phyloP scores from a whole-genome alignment of 768 basidiomycete species.

The Suillus clintonianus region DNA sequence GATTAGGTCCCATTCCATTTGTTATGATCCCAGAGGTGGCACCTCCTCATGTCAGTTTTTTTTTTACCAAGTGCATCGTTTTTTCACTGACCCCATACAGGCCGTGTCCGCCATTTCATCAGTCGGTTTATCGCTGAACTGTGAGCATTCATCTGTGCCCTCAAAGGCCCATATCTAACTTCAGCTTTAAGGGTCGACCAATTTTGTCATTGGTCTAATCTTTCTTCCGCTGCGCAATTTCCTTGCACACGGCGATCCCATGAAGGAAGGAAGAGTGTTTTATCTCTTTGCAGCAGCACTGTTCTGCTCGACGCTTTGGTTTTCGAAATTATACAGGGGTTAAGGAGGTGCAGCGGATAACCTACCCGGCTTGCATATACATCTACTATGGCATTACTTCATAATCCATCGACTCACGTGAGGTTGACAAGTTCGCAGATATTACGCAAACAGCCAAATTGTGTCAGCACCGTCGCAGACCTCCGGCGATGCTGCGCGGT shows the following conservation, averaged over 20 bases:
- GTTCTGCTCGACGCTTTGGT: slow-evolving; percentile 21
- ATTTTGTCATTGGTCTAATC: slow-evolving; percentile 80
- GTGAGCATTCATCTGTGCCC: slow-evolving; percentile 39
- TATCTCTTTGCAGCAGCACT: slow-evolving; percentile 76
- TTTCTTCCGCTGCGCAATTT: slow-evolving; percentile 85
- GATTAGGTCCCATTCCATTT: slow-evolving; percentile 91
- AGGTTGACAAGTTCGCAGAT: no score
- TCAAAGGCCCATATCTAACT: neutral
- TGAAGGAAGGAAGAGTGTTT: slow-evolving; percentile 86
- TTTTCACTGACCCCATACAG: slow-evolving; percentile 32
- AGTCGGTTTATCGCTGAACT: slow-evolving; percentile 70
- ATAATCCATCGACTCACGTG: no score
- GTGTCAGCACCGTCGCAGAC: slow-evolving; percentile 49
- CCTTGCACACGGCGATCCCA: slow-evolving; percentile 58
- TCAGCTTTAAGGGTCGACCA: slow-evolving; percentile 65
- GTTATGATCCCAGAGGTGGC: slow-evolving; percentile 91
- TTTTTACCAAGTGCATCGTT: neutral
- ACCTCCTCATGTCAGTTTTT: slow-evolving; percentile 64
- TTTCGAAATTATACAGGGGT: slow-evolving; percentile 27
- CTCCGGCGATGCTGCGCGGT: slow-evolving; percentile 77
- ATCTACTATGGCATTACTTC: neutral
- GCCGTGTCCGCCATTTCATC: slow-evolving; percentile 83
- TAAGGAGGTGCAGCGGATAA: slow-evolving; percentile 9
- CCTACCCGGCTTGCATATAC: neutral
- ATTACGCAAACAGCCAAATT: no score